phyloP scores from a whole-genome alignment of 495 filamentous ascomycete genomes.

The Penicillium flavigenum region DNA sequence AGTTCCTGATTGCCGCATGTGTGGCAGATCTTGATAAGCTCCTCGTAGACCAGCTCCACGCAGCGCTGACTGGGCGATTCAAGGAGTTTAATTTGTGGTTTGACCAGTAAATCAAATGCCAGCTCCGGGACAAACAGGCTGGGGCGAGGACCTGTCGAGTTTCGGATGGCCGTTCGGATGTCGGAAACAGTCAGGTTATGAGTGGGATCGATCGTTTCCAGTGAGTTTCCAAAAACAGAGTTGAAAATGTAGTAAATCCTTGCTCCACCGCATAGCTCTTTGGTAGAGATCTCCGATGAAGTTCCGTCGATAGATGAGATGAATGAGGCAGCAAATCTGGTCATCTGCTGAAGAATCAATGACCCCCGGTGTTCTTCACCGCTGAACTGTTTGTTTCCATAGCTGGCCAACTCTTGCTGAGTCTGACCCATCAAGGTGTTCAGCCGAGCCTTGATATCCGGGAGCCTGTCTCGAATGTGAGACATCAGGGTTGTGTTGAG shows the following conservation, averaged over 20 bases:
- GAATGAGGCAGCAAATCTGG: slow-evolving; percentile 94
- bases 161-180: slow-evolving; percentile 96
- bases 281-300: slow-evolving; percentile 96
- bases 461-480: slow-evolving; percentile 92
- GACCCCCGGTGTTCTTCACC: slow-evolving; percentile 96
- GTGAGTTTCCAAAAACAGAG: slow-evolving; percentile 94
- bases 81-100: slow-evolving; percentile 96
- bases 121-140: slow-evolving; percentile 97
- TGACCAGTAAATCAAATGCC: slow-evolving; percentile 95
- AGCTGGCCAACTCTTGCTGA: slow-evolving; percentile 96
- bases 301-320: slow-evolving; percentile 99
- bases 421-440: slow-evolving; percentile 99
- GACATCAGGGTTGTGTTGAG: slow-evolving; percentile 93
- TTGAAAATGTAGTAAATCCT: slow-evolving; percentile 99
- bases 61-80: slow-evolving; percentile 95
- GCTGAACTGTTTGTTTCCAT: slow-evolving; percentile 96
- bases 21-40: slow-evolving; percentile 98
- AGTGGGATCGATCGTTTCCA: slow-evolving; percentile 94
- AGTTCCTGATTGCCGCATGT: slow-evolving; percentile 96
- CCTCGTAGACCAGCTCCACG: slow-evolving; percentile 97
- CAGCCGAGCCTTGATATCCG: slow-evolving; percentile 95
- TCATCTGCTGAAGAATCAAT: slow-evolving; percentile 96
- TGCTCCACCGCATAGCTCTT: slow-evolving; percentile 94
- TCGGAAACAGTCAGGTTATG: slow-evolving; percentile 93
- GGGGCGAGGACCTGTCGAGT: slow-evolving; percentile 93